A percentile compares a stretch with the other conserved stretches of the same genome.
phyloP scores from a whole-genome alignment of 2,329 filamentous ascomycete species.

The Fusarium nodosum region DNA sequence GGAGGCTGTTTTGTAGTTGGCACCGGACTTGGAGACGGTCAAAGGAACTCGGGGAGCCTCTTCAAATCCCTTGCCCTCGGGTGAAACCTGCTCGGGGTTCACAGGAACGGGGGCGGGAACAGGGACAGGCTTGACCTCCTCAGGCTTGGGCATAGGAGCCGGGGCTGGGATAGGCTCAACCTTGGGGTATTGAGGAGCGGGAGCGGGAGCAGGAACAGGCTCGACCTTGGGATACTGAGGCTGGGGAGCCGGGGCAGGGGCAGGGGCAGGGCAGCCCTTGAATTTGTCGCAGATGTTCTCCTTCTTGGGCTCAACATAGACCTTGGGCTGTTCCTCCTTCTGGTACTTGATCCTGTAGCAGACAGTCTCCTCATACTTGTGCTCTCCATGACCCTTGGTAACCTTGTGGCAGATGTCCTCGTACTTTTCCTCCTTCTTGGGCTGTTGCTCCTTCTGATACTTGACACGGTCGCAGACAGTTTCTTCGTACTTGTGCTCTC shows the following conservation, averaged over 20 bases:
- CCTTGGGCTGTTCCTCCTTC: conserved; percentile 9
- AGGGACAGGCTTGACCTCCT: conserved; percentile 19
- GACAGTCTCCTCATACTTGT: conserved; percentile 19
- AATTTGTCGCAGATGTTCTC: conserved; percentile 28
- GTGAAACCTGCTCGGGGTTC: conserved; percentile 13
- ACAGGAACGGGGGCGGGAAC: conserved; percentile 27
- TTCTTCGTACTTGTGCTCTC: conserved; percentile 18
- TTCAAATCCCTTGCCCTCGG: not conserved
- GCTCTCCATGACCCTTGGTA: conserved; percentile 1
- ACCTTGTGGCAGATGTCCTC: not conserved
- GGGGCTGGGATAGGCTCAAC: conserved; percentile 9
- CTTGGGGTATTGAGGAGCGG: conserved; percentile 7
- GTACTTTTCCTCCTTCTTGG: conserved; percentile 18
- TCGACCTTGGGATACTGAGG: conserved; percentile 7
- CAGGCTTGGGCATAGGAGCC: conserved; percentile 17
- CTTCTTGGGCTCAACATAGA: conserved; percentile 14
- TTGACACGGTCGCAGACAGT: conserved; percentile 24
- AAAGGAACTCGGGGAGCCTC: conserved; percentile 25
- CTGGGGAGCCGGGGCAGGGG: not conserved
- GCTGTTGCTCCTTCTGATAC: conserved; percentile 7
- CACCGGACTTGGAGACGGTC: conserved; percentile 41
- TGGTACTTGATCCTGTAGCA: conserved; percentile 25
- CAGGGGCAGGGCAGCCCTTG: not conserved
- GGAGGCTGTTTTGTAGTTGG: conserved; percentile 34
- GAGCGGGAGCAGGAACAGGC: not conserved